Conservation (phyloP, 441 rosid species). For the Eugenia klotzschiana region DNA sequence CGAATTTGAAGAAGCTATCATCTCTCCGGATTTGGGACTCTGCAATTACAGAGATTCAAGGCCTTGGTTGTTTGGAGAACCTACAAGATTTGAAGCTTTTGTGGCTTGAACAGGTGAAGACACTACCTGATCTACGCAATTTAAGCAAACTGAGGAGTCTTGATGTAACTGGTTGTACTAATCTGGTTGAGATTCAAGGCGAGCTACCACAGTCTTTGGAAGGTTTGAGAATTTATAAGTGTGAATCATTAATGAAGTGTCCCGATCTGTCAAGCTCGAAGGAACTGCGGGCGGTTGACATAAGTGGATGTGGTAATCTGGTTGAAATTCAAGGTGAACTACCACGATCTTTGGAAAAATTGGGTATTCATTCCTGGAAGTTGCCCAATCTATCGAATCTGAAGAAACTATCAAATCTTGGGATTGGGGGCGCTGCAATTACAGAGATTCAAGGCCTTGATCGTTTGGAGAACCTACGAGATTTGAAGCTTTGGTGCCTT, state of each 20-base stretch:
- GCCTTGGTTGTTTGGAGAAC: no score
- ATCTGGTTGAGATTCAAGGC: background rate
- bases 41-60: no score
- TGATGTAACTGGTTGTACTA: fast-evolving
- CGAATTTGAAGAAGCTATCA: no score
- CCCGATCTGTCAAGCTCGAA: no score
- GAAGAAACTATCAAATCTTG: background rate
- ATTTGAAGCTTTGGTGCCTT: no score
- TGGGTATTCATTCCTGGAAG: fast-evolving
- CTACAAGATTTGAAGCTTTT: fast-evolving
- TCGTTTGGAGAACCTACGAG: no score
- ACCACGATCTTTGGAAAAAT: background rate
- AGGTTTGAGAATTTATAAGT: fast-evolving
- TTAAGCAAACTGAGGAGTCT: background rate
- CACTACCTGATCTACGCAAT: background rate
- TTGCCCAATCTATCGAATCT: background rate
- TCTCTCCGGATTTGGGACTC: fast-evolving
- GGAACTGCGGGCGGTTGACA: no score
- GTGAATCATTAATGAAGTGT: no score
- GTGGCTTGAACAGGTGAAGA: no score
- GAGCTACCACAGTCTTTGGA: no score
- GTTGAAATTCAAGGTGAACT: background rate
- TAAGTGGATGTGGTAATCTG: fast-evolving
- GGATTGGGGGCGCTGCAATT: no score
- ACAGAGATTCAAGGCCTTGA: no score